Evolutionary conservation across 441 rosid species (phyloP).

Genomic region (Sinapis alba): DNA sequence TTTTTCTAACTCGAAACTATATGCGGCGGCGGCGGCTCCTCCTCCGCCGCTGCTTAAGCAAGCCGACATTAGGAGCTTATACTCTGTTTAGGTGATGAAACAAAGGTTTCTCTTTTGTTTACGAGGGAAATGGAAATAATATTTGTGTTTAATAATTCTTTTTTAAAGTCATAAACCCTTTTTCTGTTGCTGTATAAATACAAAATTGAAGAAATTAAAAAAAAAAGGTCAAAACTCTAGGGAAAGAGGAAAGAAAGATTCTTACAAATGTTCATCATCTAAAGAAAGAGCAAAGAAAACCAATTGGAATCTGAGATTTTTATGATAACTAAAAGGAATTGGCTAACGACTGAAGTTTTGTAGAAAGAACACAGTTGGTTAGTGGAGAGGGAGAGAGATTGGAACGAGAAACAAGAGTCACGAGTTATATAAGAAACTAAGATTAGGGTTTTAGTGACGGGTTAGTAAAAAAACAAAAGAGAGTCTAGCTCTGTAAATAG

Average conservation of each 20-base stretch:
- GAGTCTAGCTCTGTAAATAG: slow-evolving; percentile 10
- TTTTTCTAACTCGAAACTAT: slow-evolving; percentile 68
- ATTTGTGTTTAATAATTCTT: not conserved
- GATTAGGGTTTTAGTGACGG: slow-evolving; percentile 37
- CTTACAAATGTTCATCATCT: slow-evolving; percentile 26
- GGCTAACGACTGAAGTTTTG: slow-evolving; percentile 22
- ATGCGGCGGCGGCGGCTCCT: slow-evolving; percentile 49
- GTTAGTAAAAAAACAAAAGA: slow-evolving; percentile 1
- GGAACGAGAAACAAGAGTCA: slow-evolving; percentile 23
- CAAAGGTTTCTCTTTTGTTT: slow-evolving; percentile 11
- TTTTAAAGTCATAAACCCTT: slow-evolving; percentile 55
- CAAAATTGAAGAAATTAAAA: not conserved
- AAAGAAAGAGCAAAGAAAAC: slow-evolving; percentile 31
- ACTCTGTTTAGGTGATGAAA: slow-evolving; percentile 21
- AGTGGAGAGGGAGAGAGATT: slow-evolving; percentile 1
- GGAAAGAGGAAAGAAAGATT: slow-evolving; percentile 32
- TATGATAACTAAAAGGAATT: not conserved
- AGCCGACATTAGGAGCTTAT: slow-evolving; percentile 52
- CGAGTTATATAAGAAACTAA: slow-evolving; percentile 41
- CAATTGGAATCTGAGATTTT: slow-evolving; percentile 31
- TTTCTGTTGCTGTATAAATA: not conserved
- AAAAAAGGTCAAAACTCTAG: slow-evolving; percentile 27
- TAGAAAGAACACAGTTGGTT: slow-evolving; percentile 21
- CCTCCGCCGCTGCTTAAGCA: slow-evolving; percentile 73
- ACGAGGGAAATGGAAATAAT: not conserved